A percentile compares a stretch with the other conserved stretches of the same genome.
Conservation (phyloP, 306 rosid genomes). For the Echinosophora koreensis region DNA sequence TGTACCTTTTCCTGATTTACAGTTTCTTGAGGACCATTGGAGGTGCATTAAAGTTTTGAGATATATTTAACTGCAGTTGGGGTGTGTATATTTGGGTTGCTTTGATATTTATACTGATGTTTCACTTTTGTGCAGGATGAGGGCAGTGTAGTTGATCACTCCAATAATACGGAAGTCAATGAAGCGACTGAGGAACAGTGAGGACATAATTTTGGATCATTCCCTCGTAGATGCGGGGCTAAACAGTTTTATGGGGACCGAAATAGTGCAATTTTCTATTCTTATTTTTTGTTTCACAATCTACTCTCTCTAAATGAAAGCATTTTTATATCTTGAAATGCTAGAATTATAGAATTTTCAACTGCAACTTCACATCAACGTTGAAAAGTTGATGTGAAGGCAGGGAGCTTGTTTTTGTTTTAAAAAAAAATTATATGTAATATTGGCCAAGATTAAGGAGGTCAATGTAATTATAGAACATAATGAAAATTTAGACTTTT, state of each 20-base stretch:
- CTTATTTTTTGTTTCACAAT: background rate
- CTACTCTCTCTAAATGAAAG: background rate
- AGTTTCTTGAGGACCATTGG: background rate
- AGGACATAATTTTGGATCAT: background rate
- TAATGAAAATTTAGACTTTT: too few relatives aligned
- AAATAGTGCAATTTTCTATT: background rate
- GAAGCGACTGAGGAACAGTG: constrained; percentile 21
- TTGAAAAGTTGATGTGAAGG: background rate
- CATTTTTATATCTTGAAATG: background rate
- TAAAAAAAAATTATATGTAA: too few relatives aligned
- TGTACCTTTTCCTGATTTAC: background rate
- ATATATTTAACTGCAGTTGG: background rate
- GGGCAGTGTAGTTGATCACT: constrained; percentile 2
- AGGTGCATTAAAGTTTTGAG: background rate
- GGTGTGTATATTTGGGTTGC: background rate
- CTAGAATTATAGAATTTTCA: too few relatives aligned
- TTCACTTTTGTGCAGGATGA: constrained; percentile 36
- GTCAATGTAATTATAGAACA: too few relatives aligned
- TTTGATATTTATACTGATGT: constrained; percentile 9
- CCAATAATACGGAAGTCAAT: background rate
- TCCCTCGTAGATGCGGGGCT: background rate
- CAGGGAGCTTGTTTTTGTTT: too few relatives aligned
- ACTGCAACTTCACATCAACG: too few relatives aligned
- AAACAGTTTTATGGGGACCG: background rate
- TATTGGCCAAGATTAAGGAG: too few relatives aligned